These are phyloP conservation scores for Penicillium maclennaniae DNA, from an alignment of 495 filamentous ascomycete genomes.

Conservation along the genomic window DNA sequence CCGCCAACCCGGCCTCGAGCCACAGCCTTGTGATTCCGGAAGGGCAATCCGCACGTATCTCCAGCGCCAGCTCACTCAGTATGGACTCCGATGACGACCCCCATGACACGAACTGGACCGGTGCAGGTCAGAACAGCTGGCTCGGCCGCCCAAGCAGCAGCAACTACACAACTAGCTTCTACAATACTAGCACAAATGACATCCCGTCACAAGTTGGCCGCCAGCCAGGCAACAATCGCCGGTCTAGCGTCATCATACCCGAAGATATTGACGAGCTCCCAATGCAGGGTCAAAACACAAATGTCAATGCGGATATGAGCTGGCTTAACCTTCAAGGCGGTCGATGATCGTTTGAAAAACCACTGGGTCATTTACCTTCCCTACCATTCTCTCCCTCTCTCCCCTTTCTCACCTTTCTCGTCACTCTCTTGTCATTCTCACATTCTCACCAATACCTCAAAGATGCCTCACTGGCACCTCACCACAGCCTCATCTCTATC, in stretches of 20 bases:
- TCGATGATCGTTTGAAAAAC: slow-evolving; percentile 14
- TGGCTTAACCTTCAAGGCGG: slow-evolving; percentile 63
- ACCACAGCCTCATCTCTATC: neutral
- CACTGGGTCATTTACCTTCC: neutral
- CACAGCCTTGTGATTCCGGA: slow-evolving; percentile 46
- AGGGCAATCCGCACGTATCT: slow-evolving; percentile 60
- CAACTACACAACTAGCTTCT: slow-evolving; percentile 55
- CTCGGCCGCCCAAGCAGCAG: slow-evolving; percentile 55
- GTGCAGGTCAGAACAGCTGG: slow-evolving; percentile 41
- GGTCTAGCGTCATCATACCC: slow-evolving; percentile 34
- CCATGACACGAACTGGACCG: slow-evolving; percentile 47
- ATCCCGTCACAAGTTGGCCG: slow-evolving; percentile 19
- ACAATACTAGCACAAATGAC: slow-evolving; percentile 37
- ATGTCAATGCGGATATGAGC: slow-evolving; percentile 62
- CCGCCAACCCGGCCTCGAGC: slow-evolving; percentile 48
- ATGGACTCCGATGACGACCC: slow-evolving; percentile 51
- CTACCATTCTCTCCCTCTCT: slow-evolving; percentile 2
- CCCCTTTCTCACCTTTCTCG: neutral
- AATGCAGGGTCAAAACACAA: slow-evolving; percentile 22
- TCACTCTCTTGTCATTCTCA: neutral
- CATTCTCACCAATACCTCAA: neutral
- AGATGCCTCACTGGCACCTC: too few relatives aligned
- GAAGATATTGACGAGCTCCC: slow-evolving; percentile 43
- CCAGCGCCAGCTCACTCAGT: slow-evolving; percentile 55
- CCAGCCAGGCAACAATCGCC: slow-evolving; percentile 27